phyloP scores from a whole-genome alignment of 345 rosid genomes.

The Rhodamnia argentea region DNA sequence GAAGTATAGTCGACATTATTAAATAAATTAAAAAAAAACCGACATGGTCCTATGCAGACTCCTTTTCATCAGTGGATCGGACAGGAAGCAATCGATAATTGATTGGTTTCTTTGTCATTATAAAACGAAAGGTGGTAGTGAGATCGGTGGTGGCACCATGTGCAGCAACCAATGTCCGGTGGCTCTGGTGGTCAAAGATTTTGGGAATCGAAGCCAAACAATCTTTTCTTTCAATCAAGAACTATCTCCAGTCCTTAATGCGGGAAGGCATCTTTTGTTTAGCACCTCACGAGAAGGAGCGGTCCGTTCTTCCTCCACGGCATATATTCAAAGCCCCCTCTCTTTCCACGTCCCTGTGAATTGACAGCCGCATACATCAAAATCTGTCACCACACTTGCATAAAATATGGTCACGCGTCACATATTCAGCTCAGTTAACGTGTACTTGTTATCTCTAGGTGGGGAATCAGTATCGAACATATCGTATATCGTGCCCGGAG shows the following conservation, averaged over 20 bases:
- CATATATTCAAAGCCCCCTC: background rate
- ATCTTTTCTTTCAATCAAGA: background rate
- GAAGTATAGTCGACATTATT: background rate
- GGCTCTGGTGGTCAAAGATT: conserved; percentile 2
- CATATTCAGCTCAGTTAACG: background rate
- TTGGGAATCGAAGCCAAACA: background rate
- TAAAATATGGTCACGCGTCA: background rate
- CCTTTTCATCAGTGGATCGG: background rate
- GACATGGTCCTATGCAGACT: background rate
- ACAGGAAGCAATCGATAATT: background rate
- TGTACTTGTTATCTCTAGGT: background rate
- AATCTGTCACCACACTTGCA: background rate
- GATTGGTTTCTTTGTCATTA: background rate
- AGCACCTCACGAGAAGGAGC: background rate
- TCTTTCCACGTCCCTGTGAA: background rate
- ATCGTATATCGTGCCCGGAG: background rate
- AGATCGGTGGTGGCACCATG: background rate
- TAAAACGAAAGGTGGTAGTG: background rate
- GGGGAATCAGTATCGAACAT: background rate
- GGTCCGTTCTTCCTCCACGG: background rate
- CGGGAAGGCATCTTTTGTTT: background rate
- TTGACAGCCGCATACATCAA: background rate
- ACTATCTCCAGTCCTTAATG: background rate
- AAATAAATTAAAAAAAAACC: background rate
- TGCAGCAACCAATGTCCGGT: background rate